phyloP scores from a whole-genome alignment of 176 grass and related monocot genomes.

The Carex cristatella region DNA sequence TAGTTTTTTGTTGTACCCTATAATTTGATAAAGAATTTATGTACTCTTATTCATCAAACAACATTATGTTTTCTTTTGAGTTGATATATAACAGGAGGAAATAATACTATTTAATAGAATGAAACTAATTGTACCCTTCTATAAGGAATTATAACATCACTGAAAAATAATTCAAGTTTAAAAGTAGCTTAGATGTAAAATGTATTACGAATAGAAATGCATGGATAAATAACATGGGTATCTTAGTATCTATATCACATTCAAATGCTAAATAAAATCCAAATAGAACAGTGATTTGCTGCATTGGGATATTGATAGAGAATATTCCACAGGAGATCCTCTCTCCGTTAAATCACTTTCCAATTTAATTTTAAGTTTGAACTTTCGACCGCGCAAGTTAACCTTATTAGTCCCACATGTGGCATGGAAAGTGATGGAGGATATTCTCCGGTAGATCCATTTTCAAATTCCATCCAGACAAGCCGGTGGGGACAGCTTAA shows the following conservation, averaged over 20 bases:
- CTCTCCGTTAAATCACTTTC: background rate
- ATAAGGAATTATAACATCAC: background rate
- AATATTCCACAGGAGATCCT: background rate
- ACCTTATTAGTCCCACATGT: background rate
- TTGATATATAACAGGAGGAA: no score
- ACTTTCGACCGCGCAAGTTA: background rate
- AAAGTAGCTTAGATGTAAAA: background rate
- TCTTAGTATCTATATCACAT: background rate
- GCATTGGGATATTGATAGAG: background rate
- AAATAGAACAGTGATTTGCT: background rate
- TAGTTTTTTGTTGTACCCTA: background rate
- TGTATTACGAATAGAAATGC: background rate
- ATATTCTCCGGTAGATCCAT: background rate
- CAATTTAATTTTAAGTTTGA: background rate
- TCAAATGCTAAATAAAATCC: background rate
- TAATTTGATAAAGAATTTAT: background rate
- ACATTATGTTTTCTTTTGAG: no score
- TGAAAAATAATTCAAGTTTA: background rate
- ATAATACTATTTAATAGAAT: no score
- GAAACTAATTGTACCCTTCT: background rate
- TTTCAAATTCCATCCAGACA: background rate
- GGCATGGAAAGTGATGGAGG: background rate
- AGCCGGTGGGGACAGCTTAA: background rate
- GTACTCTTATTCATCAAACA: background rate
- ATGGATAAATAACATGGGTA: background rate